Percentiles rank a stretch among this genome's conserved stretches.
Conservation (phyloP, 495 filamentous ascomycete genomes). For the Saxophila tyrrhenica region DNA sequence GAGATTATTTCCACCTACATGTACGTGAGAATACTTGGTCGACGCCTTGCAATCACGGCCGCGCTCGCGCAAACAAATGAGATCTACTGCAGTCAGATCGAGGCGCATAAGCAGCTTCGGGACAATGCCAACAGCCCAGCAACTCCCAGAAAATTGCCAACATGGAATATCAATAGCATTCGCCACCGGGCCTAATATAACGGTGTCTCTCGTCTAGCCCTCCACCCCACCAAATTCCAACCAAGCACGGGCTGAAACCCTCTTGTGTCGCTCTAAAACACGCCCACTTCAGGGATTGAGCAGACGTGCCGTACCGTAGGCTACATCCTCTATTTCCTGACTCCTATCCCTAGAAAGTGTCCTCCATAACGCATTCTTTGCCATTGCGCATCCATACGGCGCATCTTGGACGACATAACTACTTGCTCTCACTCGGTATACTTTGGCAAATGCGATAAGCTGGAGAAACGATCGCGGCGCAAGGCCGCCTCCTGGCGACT, state of each 20-base stretch:
- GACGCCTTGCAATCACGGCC: neutral
- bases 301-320: neutral
- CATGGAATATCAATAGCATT: neutral
- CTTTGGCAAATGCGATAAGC: neutral
- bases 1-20: neutral
- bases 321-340: neutral
- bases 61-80: neutral
- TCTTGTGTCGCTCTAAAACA: neutral
- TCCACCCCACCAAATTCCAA: neutral
- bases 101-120: neutral
- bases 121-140: neutral
- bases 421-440: neutral
- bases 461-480: constrained; percentile 1
- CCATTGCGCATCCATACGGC: neutral
- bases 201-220: neutral
- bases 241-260: neutral
- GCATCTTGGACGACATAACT: too few species aligned
- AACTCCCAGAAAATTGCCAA: neutral
- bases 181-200: too few species aligned
- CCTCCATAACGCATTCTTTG: neutral
- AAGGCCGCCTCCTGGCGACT: constrained; percentile 2
- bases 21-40: too few species aligned
- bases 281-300: neutral
- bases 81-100: neutral
- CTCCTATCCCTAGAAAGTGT: neutral